A percentile compares a stretch with the other conserved stretches of the same genome.
Conservation (phyloP, 2,329 filamentous ascomycete genomes). For the Aureobasidium melanogenum region DNA sequence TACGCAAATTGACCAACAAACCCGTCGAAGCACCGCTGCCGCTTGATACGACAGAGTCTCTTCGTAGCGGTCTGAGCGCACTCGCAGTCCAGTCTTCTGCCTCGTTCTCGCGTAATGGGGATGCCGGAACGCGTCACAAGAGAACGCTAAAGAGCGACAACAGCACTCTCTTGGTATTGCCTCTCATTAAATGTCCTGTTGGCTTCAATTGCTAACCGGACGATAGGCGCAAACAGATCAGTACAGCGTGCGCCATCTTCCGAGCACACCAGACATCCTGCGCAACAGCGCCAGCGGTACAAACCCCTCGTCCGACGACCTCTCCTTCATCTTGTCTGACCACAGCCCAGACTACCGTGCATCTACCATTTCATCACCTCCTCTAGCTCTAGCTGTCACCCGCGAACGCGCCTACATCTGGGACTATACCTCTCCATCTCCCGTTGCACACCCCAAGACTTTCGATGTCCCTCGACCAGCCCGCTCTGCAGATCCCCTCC, state of each 20-base stretch:
- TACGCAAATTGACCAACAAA: constrained; percentile 35
- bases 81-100: background rate
- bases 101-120: constrained; percentile 3
- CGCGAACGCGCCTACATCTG: constrained; percentile 78
- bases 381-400: constrained; percentile 70
- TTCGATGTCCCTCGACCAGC: constrained; percentile 70
- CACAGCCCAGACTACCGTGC: constrained; percentile 25
- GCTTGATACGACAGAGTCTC: constrained; percentile 9
- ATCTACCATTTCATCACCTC: constrained; percentile 49
- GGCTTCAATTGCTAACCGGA: background rate
- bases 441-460: constrained; percentile 65
- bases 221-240: constrained; percentile 70
- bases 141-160: constrained; percentile 9
- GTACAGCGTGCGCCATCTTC: constrained; percentile 77
- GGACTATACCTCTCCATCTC: constrained; percentile 62
- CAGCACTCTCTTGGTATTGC: constrained; percentile 9
- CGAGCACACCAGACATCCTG: constrained; percentile 53
- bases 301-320: background rate
- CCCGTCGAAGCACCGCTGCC: background rate
- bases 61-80: constrained; percentile 5
- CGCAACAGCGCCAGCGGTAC: constrained; percentile 14
- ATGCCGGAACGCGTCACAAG: constrained; percentile 8
- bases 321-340: background rate
- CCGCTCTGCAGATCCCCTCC: constrained; percentile 61
- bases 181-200: background rate